These are phyloP conservation scores for Collybia sordida DNA, from an alignment of 768 basidiomycete species.

Conservation along the genomic window DNA sequence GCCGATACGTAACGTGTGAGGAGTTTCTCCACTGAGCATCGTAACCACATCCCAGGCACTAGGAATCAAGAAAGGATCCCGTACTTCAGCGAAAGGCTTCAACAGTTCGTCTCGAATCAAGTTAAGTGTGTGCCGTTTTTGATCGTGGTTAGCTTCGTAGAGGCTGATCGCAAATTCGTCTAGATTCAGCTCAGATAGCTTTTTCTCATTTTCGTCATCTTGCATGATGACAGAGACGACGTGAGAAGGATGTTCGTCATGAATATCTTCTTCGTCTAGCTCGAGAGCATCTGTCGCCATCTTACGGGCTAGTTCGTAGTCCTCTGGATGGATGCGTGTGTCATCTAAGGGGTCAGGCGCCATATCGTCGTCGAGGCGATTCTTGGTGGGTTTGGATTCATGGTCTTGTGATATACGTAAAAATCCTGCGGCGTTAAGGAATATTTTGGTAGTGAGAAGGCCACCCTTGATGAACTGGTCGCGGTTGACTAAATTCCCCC, in stretches of 20 bases:
- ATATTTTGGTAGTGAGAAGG: constrained; percentile 82
- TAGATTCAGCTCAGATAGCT: constrained; percentile 87
- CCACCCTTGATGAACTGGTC: constrained; percentile 83
- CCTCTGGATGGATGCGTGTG: constrained; percentile 95
- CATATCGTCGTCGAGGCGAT: constrained; percentile 66
- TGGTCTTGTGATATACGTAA: constrained; percentile 79
- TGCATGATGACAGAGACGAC: constrained; percentile 86
- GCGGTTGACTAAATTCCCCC: constrained; percentile 83
- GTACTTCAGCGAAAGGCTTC: constrained; percentile 75
- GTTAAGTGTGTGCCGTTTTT: constrained; percentile 88
- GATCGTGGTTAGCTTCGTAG: constrained; percentile 76
- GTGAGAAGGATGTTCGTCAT: constrained; percentile 88
- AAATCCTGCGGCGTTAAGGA: constrained; percentile 92
- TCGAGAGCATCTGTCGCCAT: constrained; percentile 98
- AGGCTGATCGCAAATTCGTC: constrained; percentile 96
- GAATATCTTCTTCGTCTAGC: constrained; percentile 95
- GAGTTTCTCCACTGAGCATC: constrained; percentile 94
- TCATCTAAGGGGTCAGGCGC: constrained; percentile 89
- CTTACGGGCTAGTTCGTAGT: constrained; percentile 96
- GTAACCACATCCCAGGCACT: constrained; percentile 81
- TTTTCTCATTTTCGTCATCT: constrained; percentile 74
- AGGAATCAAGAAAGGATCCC: constrained; percentile 63
- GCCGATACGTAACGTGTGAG: constrained; percentile 70
- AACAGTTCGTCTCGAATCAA: constrained; percentile 86
- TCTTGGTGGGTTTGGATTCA: constrained; percentile 60